These are phyloP conservation scores for Scytalidium lignicola DNA, from an alignment of 2,329 filamentous ascomycete species.

Conservation along the genomic window DNA sequence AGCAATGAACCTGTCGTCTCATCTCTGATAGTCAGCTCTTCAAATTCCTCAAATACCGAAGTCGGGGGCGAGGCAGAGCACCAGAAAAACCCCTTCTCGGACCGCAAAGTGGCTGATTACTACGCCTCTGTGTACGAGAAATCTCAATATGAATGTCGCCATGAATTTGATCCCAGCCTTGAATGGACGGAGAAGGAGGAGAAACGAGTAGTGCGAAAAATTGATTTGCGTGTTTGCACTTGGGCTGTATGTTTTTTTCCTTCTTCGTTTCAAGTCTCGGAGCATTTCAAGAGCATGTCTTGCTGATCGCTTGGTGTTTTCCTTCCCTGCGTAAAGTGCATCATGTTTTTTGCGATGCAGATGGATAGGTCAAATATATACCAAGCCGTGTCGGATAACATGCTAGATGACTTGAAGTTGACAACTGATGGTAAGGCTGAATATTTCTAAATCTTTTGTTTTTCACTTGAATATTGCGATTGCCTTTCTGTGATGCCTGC, in stretches of 20 bases:
- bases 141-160: constrained; percentile 40
- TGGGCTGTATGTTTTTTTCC: too few relatives aligned
- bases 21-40: too few relatives aligned
- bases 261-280: too few relatives aligned
- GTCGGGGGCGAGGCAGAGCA: too few relatives aligned
- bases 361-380: constrained; percentile 54
- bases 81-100: constrained; percentile 10
- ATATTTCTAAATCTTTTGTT: too few relatives aligned
- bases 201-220: constrained; percentile 48
- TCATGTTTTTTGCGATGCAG: constrained; percentile 59
- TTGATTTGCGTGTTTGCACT: constrained; percentile 29
- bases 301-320: background rate
- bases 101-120: constrained; percentile 18
- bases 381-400: constrained; percentile 56
- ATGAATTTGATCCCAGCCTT: constrained; percentile 45
- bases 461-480: too few relatives aligned
- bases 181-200: constrained; percentile 55
- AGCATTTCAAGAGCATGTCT: too few relatives aligned
- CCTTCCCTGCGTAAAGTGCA: constrained; percentile 27
- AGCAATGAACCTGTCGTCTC: too few relatives aligned
- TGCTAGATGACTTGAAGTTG: constrained; percentile 46
- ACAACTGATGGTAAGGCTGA: constrained; percentile 36
- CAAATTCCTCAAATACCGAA: too few relatives aligned
- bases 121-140: constrained; percentile 19
- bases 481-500: too few relatives aligned